phyloP scores from a whole-genome alignment of 2,329 filamentous ascomycete genomes.

The Zymoseptoria pseudotritici region DNA sequence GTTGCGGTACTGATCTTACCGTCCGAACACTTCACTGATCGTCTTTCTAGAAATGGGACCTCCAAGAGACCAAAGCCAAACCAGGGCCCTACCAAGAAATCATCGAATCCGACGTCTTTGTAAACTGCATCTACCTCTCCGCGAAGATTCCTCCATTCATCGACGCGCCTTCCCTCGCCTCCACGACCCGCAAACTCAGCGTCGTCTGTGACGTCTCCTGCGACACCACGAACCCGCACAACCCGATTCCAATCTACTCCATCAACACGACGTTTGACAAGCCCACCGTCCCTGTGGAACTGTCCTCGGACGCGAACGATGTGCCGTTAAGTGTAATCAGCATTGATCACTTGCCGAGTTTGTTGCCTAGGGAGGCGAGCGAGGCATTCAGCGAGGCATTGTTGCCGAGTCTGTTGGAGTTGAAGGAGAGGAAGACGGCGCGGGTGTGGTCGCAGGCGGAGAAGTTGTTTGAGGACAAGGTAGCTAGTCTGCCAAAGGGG shows the following conservation, averaged over 20 bases:
- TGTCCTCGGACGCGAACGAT: constrained; percentile 45
- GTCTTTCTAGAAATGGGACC: constrained; percentile 54
- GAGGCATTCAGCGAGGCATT: constrained; percentile 77
- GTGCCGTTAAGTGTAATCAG: constrained; percentile 68
- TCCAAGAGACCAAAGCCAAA: constrained; percentile 67
- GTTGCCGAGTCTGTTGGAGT: constrained; percentile 65
- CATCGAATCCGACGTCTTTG: constrained; percentile 42
- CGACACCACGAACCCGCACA: constrained; percentile 66
- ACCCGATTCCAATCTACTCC: constrained; percentile 72
- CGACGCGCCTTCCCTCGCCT: constrained; percentile 59
- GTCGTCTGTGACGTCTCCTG: constrained; percentile 67
- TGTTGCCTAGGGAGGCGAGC: constrained; percentile 78
- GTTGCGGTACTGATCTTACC: no score
- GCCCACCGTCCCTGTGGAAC: constrained; percentile 72
- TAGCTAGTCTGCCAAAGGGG: constrained; percentile 55
- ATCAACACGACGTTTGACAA: constrained; percentile 80
- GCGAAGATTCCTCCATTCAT: constrained; percentile 76
- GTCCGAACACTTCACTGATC: not conserved
- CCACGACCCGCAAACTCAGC: constrained; percentile 60
- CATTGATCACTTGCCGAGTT: constrained; percentile 76
- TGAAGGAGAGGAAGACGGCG: constrained; percentile 66
- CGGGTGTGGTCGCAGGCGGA: constrained; percentile 81
- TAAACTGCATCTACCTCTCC: constrained; percentile 85
- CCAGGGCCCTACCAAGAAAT: constrained; percentile 33
- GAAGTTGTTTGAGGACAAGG: constrained; percentile 77